Evolutionary conservation across 257 asterid genomes (phyloP).

Genomic region (Ilex aquifolium): DNA sequence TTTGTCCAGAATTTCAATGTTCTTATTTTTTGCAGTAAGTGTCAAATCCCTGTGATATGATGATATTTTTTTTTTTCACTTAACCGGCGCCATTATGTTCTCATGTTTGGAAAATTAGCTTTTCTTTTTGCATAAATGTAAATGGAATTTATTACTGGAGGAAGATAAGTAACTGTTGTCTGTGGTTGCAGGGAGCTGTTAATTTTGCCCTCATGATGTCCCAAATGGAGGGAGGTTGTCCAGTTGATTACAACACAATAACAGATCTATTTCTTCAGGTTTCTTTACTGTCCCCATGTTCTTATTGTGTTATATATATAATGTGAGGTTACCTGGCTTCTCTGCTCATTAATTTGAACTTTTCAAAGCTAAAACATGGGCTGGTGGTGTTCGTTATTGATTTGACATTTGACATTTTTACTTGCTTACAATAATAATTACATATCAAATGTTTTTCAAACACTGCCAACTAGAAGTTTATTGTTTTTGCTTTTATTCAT

Average conservation of each 20-base stretch:
- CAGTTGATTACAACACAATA: constrained; percentile 94
- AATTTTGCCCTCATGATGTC: constrained; percentile 99
- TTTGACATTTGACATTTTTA: too few species aligned
- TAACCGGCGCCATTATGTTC: too few species aligned
- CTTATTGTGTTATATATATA: not conserved
- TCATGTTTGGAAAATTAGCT: not conserved
- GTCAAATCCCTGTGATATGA: too few species aligned
- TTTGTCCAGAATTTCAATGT: too few species aligned
- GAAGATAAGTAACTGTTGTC: constrained; percentile 10
- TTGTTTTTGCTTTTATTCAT: not conserved
- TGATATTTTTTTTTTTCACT: too few species aligned
- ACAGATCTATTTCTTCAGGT: constrained; percentile 99
- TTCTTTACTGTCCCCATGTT: constrained; percentile 4
- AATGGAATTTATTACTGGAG: not conserved
- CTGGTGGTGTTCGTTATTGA: too few species aligned
- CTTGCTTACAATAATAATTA: not conserved
- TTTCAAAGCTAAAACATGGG: too few species aligned
- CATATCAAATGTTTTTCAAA: not conserved
- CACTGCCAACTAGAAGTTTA: not conserved
- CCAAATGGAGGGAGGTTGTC: constrained; percentile 99
- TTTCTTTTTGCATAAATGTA: not conserved
- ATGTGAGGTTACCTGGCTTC: not conserved
- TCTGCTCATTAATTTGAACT: too few species aligned
- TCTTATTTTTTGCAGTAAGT: too few species aligned
- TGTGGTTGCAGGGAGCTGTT: constrained; percentile 84